phyloP scores from a whole-genome alignment of 805 yeast genomes.

The Maudiozyma pseudohumilis region DNA sequence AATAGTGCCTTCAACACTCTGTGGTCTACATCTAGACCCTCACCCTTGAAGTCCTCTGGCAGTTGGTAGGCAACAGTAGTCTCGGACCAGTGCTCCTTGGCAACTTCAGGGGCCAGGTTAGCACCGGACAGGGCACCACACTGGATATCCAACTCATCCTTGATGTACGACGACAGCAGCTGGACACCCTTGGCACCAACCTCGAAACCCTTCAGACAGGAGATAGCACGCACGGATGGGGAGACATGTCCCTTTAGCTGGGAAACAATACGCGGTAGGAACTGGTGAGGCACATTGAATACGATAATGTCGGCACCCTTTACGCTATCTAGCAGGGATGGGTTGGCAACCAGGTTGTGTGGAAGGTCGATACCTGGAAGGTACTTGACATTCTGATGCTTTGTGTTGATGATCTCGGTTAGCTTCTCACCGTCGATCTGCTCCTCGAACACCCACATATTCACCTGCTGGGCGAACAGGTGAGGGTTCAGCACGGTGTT shows the following conservation, averaged over 20 bases:
- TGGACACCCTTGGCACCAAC: slow-evolving; percentile 79
- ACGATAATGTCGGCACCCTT: slow-evolving; percentile 75
- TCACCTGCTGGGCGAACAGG: slow-evolving; percentile 62
- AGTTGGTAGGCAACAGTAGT: slow-evolving; percentile 87
- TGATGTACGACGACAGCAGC: slow-evolving; percentile 67
- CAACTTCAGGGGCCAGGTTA: slow-evolving; percentile 94
- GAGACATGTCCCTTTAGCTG: slow-evolving; percentile 70
- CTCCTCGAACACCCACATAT: slow-evolving; percentile 98
- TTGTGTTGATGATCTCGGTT: slow-evolving; percentile 81
- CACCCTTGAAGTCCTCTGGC: slow-evolving; percentile 49
- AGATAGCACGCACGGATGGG: slow-evolving; percentile 72
- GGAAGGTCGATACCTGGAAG: slow-evolving; percentile 83
- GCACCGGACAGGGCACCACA: slow-evolving; percentile 98
- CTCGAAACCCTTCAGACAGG: slow-evolving; percentile 92
- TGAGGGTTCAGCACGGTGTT: slow-evolving; percentile 67
- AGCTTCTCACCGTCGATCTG: slow-evolving; percentile 63
- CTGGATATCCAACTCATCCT: slow-evolving; percentile 70
- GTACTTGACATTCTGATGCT: slow-evolving; percentile 91
- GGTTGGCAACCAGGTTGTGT: slow-evolving; percentile 73
- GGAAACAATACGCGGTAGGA: slow-evolving; percentile 63
- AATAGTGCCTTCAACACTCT: slow-evolving; percentile 65
- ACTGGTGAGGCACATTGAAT: slow-evolving; percentile 97
- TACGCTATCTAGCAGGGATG: slow-evolving; percentile 69
- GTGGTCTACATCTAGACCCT: slow-evolving; percentile 50
- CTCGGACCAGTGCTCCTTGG: slow-evolving; percentile 92